These are phyloP conservation scores for Mycena galopus DNA, from an alignment of 768 basidiomycete species.

Conservation along the genomic window DNA sequence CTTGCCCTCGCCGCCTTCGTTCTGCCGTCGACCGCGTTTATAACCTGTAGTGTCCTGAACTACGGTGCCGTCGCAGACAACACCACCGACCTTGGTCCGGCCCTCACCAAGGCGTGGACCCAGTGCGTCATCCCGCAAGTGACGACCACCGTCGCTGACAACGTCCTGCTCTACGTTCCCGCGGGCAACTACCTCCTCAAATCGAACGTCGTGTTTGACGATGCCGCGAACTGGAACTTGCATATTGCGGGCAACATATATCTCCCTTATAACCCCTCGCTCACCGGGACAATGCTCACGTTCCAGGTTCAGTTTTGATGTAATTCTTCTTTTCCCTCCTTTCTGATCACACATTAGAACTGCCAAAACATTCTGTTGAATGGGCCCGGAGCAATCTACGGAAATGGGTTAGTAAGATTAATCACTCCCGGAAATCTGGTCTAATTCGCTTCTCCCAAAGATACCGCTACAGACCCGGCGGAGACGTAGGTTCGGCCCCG, in stretches of 20 bases:
- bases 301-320: constrained; percentile 34
- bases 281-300: constrained; percentile 42
- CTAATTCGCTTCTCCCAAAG: background rate
- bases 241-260: constrained; percentile 41
- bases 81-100: constrained; percentile 42
- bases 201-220: constrained; percentile 37
- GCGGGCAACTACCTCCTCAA: constrained; percentile 39
- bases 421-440: no score
- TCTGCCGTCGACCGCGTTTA: background rate
- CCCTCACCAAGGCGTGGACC: constrained; percentile 39
- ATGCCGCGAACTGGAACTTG: constrained; percentile 40
- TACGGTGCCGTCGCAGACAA: constrained; percentile 43
- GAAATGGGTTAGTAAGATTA: no score
- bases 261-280: constrained; percentile 35
- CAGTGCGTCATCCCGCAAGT: constrained; percentile 39
- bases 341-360: constrained; percentile 23
- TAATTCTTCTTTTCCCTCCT: no score
- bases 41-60: constrained; percentile 38
- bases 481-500: constrained; percentile 29
- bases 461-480: constrained; percentile 39
- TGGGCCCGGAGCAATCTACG: constrained; percentile 41
- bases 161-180: constrained; percentile 41
- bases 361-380: constrained; percentile 39
- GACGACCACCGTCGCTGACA: constrained; percentile 33
- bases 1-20: background rate